phyloP scores from a whole-genome alignment of 2,329 filamentous ascomycete species.

The Epichloe sp. region DNA sequence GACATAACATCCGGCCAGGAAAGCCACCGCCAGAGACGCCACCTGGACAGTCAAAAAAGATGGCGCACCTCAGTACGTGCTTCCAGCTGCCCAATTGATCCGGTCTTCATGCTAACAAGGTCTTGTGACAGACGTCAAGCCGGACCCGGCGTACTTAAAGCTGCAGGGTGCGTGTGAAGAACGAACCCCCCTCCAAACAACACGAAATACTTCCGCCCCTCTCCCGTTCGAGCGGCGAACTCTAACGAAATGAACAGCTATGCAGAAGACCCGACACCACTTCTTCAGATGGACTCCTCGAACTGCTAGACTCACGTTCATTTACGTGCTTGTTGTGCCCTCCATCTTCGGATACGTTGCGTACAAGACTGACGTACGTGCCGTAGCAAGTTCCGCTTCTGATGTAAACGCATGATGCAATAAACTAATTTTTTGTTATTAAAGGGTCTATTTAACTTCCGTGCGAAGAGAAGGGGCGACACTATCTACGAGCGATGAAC shows the following conservation, averaged over 20 bases:
- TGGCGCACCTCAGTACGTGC: constrained; percentile 26
- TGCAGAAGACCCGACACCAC: constrained; percentile 75
- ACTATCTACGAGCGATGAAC: constrained; percentile 63
- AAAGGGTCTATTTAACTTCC: constrained; percentile 75
- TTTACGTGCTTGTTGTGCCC: constrained; percentile 65
- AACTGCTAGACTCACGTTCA: constrained; percentile 67
- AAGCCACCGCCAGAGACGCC: constrained; percentile 13
- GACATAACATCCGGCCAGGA: constrained; percentile 7
- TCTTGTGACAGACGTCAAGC: constrained; percentile 23
- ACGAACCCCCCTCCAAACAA: background rate
- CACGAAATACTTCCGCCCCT: background rate
- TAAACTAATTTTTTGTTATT: constrained; percentile 10
- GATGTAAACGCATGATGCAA: too few relatives aligned
- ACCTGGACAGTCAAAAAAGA: constrained; percentile 16
- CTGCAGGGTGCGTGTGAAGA: constrained; percentile 22
- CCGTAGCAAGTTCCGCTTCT: background rate
- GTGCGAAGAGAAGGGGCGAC: constrained; percentile 82
- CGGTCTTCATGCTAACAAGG: constrained; percentile 14
- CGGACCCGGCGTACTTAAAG: constrained; percentile 29
- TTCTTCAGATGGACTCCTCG: constrained; percentile 90
- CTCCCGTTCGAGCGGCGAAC: background rate
- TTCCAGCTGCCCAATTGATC: background rate
- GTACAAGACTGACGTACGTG: constrained; percentile 75
- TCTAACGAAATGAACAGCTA: constrained; percentile 41
- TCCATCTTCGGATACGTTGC: constrained; percentile 55